Evolutionary conservation across 257 asterid species (phyloP), one percentile per base, ranked within the genome.

Genomic region (Hygrophila difformis): DNA sequence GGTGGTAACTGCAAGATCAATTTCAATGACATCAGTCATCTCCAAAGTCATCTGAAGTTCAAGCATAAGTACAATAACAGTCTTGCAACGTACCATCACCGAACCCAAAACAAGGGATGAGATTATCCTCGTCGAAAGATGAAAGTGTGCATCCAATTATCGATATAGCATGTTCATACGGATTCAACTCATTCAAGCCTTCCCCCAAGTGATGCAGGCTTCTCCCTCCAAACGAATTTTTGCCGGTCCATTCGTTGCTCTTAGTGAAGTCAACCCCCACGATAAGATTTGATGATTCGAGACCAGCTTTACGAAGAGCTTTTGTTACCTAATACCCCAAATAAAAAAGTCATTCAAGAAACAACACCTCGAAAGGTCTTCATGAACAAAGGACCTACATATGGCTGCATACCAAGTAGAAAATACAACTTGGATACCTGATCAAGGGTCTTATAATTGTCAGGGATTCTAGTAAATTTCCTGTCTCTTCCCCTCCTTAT

Each of bases 161-260:
- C n/a, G 97, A 78, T 51, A 87, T 87, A 12, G 87, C 88, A 22
- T 81, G 95, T 34, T 81, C 84, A 22, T 87, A 84, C 0, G 97
- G 97, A 61, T 87, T 87, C 8, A 58, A 13, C 53, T 52, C 65
- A 61, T 87, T 87, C 8, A 58, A 13, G 56, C 54, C 65, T 49
- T 67, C 73, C 1, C 81, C 79, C 1, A 67, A 51, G 58, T 78
- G 77, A 62, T 87, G 95, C 20, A 87, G 74, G 64, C 89, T 71
- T 52, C 58, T 66, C 9, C 79, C 69, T 4, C 57, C 29, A 62
- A 81, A 87, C 1, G 94, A 81, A 41, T 60, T 46, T 54, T 51
- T 71, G 13, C 95, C 97, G 4, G 93, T 79, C 94, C 94, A 84
- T 50, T 81, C 96, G 14, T 89, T 88, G 74, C 97, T 89, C 64